These are phyloP conservation scores for Metschnikowia lachancei DNA, from an alignment of 805 yeast genomes.

Conservation along the genomic window DNA sequence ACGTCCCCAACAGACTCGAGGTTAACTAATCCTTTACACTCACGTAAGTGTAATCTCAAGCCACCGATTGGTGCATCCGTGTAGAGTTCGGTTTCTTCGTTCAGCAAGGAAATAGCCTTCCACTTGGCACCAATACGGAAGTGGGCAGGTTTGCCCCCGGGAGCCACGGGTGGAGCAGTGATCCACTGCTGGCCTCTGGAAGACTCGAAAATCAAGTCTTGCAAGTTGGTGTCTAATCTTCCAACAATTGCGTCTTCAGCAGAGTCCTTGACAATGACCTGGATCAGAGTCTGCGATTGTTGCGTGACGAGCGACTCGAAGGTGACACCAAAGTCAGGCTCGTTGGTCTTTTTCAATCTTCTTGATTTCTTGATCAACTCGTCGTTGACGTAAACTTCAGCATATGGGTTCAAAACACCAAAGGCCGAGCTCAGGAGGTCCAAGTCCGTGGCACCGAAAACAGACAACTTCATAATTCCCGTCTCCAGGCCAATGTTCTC, in stretches of 20 bases:
- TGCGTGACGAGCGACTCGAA: slow-evolving; percentile 62
- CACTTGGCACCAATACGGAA: slow-evolving; percentile 58
- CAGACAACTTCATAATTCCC: slow-evolving; percentile 64
- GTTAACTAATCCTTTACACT: slow-evolving; percentile 50
- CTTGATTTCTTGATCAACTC: slow-evolving; percentile 57
- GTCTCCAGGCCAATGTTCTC: slow-evolving; percentile 59
- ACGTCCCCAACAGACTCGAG: slow-evolving; percentile 68
- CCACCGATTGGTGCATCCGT: slow-evolving; percentile 66
- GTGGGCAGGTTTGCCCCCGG: slow-evolving; percentile 39
- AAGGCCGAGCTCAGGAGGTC: slow-evolving; percentile 50
- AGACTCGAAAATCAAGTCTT: slow-evolving; percentile 51
- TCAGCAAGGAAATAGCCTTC: slow-evolving; percentile 64
- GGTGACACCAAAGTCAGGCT: slow-evolving; percentile 67
- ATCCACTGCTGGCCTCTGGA: slow-evolving; percentile 51
- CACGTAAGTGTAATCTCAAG: slow-evolving; percentile 55
- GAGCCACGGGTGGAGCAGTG: slow-evolving; percentile 43
- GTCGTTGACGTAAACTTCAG: slow-evolving; percentile 60
- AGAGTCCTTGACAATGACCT: slow-evolving; percentile 59
- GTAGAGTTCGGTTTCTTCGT: slow-evolving; percentile 43
- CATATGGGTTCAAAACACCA: slow-evolving; percentile 62
- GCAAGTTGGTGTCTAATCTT: slow-evolving; percentile 49
- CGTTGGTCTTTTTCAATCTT: slow-evolving; percentile 62
- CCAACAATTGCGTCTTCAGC: slow-evolving; percentile 56
- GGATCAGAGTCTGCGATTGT: slow-evolving; percentile 54
- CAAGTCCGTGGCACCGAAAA: slow-evolving; percentile 60